A percentile compares a stretch with the other conserved stretches of the same genome.
These are phyloP conservation scores for Capronia americana DNA, from an alignment of 2,329 filamentous ascomycete genomes.

Conservation along the genomic window DNA sequence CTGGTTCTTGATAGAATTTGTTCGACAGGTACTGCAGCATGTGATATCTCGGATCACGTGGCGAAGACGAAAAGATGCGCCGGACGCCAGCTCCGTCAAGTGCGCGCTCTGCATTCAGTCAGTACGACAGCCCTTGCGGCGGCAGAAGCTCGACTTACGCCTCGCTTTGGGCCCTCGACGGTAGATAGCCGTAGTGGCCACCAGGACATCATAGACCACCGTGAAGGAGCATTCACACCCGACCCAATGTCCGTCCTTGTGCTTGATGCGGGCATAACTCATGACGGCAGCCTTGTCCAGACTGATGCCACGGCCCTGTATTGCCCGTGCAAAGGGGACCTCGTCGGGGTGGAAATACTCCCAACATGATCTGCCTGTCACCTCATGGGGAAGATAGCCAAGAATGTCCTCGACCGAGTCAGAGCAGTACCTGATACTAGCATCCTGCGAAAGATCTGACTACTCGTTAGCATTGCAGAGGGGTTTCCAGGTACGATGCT, in stretches of 20 bases:
- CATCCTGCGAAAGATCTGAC: constrained; percentile 74
- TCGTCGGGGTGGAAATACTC: constrained; percentile 87
- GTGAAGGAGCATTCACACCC: constrained; percentile 90
- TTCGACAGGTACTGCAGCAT: constrained; percentile 85
- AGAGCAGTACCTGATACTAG: constrained; percentile 81
- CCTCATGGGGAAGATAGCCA: constrained; percentile 77
- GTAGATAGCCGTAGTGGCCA: constrained; percentile 83
- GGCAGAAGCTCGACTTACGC: constrained; percentile 61
- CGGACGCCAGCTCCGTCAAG: constrained; percentile 78
- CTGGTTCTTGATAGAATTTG: constrained; percentile 67
- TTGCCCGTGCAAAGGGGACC: constrained; percentile 72
- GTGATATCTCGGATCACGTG: constrained; percentile 82
- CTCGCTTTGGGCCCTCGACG: constrained; percentile 71
- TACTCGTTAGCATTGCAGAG: constrained; percentile 33
- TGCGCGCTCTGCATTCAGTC: constrained; percentile 67
- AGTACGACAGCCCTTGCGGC: constrained; percentile 11
- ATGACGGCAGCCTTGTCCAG: constrained; percentile 86
- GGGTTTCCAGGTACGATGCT: constrained; percentile 46
- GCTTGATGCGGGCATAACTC: constrained; percentile 75
- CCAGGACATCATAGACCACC: constrained; percentile 84
- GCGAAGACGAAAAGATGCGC: constrained; percentile 79
- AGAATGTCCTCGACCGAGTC: constrained; percentile 84
- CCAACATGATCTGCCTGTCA: constrained; percentile 78
- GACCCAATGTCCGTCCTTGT: constrained; percentile 73
- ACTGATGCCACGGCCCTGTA: constrained; percentile 74